phyloP scores from a whole-genome alignment of 2,329 filamentous ascomycete species.

The Sporothrix inflata region DNA sequence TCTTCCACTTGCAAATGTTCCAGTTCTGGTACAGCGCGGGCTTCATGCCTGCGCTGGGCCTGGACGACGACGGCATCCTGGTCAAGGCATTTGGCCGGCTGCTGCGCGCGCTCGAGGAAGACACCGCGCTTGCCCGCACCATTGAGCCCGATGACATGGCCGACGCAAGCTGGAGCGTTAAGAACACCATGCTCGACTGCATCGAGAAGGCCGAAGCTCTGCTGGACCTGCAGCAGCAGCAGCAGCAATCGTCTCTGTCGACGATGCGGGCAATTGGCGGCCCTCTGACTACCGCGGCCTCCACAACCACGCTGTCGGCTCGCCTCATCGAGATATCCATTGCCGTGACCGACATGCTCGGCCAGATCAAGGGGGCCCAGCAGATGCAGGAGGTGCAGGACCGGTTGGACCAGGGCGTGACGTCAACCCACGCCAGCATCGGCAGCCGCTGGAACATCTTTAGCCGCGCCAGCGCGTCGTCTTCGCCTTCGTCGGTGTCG shows the following conservation, averaged over 20 bases:
- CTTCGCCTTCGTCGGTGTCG: background rate
- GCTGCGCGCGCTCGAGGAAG: constrained; percentile 29
- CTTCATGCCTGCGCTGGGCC: constrained; percentile 28
- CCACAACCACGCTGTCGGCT: constrained; percentile 22
- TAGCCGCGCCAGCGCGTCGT: background rate
- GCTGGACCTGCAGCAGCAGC: constrained; percentile 14
- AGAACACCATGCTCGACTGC: constrained; percentile 30
- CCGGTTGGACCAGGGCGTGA: background rate
- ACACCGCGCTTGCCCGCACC: background rate
- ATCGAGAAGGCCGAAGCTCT: constrained; percentile 29
- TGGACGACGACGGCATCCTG: constrained; percentile 22
- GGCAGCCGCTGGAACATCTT: background rate
- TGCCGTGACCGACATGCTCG: constrained; percentile 18
- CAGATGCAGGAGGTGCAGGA: background rate
- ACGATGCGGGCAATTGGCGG: background rate
- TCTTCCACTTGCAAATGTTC: constrained; percentile 30
- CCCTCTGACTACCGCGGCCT: background rate
- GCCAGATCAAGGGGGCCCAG: background rate
- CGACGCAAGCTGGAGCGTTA: constrained; percentile 28
- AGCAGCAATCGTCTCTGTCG: background rate
- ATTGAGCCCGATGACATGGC: constrained; percentile 6
- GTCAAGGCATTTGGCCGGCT: constrained; percentile 10
- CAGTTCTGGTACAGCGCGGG: constrained; percentile 32
- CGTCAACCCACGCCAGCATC: background rate
- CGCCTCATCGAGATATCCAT: constrained; percentile 31